Percentiles rank a stretch among this genome's conserved stretches.
Evolutionary conservation across 306 rosid genomes (phyloP).

Genomic region (Cyclanthera cordifolia): DNA sequence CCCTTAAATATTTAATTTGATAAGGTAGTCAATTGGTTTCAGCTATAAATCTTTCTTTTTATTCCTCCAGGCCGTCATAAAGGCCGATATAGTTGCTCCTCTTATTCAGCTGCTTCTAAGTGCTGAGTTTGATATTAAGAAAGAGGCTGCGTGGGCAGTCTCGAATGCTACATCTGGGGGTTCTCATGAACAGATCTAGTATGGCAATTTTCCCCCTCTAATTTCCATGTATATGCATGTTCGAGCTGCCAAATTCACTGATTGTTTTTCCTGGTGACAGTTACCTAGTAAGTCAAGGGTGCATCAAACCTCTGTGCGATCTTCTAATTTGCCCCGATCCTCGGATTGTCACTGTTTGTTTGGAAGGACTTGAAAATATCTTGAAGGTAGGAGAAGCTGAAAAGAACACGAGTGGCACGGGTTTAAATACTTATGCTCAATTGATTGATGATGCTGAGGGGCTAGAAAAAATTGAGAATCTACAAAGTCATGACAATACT

Average conservation of each 20-base stretch:
- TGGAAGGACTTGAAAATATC: constrained; percentile 94
- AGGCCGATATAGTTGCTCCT: constrained; percentile 56
- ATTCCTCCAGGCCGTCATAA: constrained; percentile 48
- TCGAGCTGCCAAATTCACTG: not conserved
- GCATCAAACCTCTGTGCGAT: constrained; percentile 69
- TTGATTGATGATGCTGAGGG: constrained; percentile 85
- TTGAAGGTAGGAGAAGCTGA: constrained; percentile 96
- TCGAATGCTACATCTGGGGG: constrained; percentile 98
- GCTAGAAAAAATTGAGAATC: constrained; percentile 76
- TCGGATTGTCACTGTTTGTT: constrained; percentile 81
- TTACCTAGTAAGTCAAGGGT: constrained; percentile 54
- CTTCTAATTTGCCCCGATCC: constrained; percentile 88
- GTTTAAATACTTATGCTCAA: constrained; percentile 55
- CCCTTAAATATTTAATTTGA: not conserved
- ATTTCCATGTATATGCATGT: not conserved
- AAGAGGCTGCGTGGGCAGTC: constrained; percentile 99
- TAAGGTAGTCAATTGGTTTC: not conserved
- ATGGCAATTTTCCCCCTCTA: constrained; percentile 8
- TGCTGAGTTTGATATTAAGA: constrained; percentile 93
- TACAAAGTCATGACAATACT: constrained; percentile 84
- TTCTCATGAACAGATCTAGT: constrained; percentile 77
- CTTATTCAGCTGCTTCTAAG: constrained; percentile 63
- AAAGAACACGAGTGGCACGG: constrained; percentile 46
- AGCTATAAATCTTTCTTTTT: not conserved
- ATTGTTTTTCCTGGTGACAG: constrained; percentile 28